Conservation (phyloP, 164 flowering plant species). For the Liriodendron chinense region DNA sequence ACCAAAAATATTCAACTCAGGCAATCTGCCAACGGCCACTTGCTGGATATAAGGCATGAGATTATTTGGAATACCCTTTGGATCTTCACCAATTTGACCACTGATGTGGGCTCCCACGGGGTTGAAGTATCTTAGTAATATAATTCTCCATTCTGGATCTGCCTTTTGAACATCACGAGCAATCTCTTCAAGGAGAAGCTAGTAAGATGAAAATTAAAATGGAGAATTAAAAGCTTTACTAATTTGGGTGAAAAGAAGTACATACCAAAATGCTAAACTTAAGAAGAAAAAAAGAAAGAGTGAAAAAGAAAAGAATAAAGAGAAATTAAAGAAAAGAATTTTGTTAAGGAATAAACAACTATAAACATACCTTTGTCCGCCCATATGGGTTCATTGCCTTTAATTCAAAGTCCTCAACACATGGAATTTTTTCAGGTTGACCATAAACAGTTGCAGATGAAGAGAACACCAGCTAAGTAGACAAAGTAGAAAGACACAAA, state of each 20-base stretch:
- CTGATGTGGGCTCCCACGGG: slow-evolving; percentile 96
- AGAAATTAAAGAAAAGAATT: neutral
- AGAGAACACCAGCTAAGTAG: slow-evolving; percentile 83
- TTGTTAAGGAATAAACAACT: neutral
- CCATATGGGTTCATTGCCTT: slow-evolving; percentile 96
- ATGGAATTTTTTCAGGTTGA: slow-evolving; percentile 85
- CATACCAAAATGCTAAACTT: neutral
- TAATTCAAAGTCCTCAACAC: slow-evolving; percentile 70
- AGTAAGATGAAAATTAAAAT: neutral
- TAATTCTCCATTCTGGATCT: slow-evolving; percentile 84
- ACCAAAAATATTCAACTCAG: slow-evolving; percentile 88
- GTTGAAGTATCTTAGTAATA: slow-evolving; percentile 83
- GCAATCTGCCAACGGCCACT: slow-evolving; percentile 93
- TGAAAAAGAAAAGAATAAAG: neutral
- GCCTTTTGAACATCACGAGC: slow-evolving; percentile 78
- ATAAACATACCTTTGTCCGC: slow-evolving; percentile 66
- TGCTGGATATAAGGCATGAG: slow-evolving; percentile 96
- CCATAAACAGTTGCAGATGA: slow-evolving; percentile 98
- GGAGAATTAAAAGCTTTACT: neutral
- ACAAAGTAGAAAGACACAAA: neutral
- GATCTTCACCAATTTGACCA: slow-evolving; percentile 94
- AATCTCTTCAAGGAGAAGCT: slow-evolving; percentile 93
- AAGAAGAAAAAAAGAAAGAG: too few relatives aligned
- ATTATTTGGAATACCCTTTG: slow-evolving; percentile 92
- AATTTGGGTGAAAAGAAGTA: neutral